Base-by-base conservation (phyloP, 139 green algal species). In the Trebouxia sp. region DNA sequence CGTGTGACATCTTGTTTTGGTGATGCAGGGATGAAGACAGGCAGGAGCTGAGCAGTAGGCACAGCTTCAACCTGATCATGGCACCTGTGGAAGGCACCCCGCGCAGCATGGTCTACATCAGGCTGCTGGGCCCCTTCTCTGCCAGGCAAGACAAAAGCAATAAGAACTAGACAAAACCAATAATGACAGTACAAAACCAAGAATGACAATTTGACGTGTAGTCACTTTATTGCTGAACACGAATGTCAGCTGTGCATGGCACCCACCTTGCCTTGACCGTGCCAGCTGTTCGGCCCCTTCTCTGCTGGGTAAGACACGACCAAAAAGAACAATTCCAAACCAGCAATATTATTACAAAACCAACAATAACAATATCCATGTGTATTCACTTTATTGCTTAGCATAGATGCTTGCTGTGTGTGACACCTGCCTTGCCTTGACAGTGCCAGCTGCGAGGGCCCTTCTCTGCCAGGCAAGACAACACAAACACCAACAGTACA, bases 111-210 rank as follows among this genome's bases (percentile, higher is more conserved):
- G 81, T 91, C 20, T 67, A 56, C 26, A 42, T 90, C 9, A 80
- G 82, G 7, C 81, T 91, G 50, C 79, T 92, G 65, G 88, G 88
- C 0, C 88, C 88, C 37, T 88, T 91, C 58, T 66, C 80, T 26
- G 86, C 84, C 47, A 83, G 43, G 80, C 66, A 28, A 56, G 24
- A 10, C 22, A 70, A 48, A 10, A 45, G 24, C n/a, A n/a, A n/a
- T n/a, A n/a, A n/a, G n/a, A n/a, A n/a, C n/a, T n/a, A n/a, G n/a
- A n/a, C n/a, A n/a, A n/a, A n/a, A n/a, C n/a, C n/a, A n/a, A n/a
- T n/a, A n/a, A n/a, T n/a, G n/a, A n/a, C 20, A 1, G 15, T 14
- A 17, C 47, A 53, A 14, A 53, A 17, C 47, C 47, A 17, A 53
- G 14, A 53, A 17, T 17, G 20, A 53, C 14, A 14, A 53, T 53